phyloP scores from a whole-genome alignment of 352 stramenopile species.

The Phytophthora idaei region DNA sequence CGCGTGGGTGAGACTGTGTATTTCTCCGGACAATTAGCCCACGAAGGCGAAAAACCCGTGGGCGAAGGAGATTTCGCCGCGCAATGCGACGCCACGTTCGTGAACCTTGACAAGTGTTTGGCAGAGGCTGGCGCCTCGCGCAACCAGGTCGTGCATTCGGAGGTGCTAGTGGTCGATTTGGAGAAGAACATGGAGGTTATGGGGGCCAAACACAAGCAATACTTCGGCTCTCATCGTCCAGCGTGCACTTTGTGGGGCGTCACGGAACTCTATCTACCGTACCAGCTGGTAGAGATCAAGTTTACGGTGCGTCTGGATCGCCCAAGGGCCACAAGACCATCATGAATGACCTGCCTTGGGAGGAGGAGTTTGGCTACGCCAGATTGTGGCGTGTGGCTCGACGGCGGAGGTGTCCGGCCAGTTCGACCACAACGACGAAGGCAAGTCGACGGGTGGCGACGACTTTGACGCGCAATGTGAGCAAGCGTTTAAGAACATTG shows the following conservation, averaged over 20 bases:
- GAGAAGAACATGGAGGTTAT: constrained; percentile 9
- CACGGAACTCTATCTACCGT: background rate
- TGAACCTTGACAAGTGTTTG: constrained; percentile 11
- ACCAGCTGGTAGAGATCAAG: constrained; percentile 11
- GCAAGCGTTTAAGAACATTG: constrained; percentile 7
- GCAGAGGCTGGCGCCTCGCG: constrained; percentile 4
- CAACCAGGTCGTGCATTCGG: constrained; percentile 6
- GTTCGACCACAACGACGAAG: constrained; percentile 7
- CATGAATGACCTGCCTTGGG: constrained; percentile 8
- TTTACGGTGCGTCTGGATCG: background rate
- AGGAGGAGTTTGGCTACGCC: constrained; percentile 7
- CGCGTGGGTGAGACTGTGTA: constrained; percentile 7
- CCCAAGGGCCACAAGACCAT: constrained; percentile 6
- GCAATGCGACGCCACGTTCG: constrained; percentile 2
- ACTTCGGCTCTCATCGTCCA: constrained; percentile 1
- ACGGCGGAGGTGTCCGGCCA: constrained; percentile 4
- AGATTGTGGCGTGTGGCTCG: constrained; percentile 8
- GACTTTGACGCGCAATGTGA: constrained; percentile 7
- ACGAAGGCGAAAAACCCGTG: constrained; percentile 4
- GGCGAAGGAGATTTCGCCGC: constrained; percentile 3
- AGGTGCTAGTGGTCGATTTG: constrained; percentile 9
- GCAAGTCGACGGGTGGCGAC: constrained; percentile 2
- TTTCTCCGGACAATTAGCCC: constrained; percentile 5
- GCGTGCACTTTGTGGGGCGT: constrained; percentile 9
- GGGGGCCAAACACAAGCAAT: constrained; percentile 3